phyloP scores from a whole-genome alignment of 495 filamentous ascomycete species.

The Massariosphaeria phaeospora region DNA sequence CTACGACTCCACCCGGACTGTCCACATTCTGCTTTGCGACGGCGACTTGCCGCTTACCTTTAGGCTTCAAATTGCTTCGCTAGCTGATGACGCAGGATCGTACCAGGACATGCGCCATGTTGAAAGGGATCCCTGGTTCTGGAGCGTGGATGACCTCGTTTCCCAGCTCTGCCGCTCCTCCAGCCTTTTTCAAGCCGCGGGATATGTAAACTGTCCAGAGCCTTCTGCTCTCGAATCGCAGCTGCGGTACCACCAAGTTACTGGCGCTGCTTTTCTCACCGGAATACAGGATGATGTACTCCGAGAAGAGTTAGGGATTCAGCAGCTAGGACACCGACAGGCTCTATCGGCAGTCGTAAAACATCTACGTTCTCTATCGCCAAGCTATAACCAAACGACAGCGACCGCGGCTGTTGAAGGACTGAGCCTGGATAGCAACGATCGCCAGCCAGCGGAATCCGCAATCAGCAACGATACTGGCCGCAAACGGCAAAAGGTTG shows the following conservation, averaged over 20 bases:
- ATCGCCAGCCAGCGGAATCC: no score
- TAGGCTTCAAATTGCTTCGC: no score
- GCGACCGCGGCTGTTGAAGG: no score
- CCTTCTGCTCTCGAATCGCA: background rate
- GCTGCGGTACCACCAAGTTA: background rate
- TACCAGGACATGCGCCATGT: background rate
- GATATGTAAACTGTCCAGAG: background rate
- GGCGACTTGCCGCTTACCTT: no score
- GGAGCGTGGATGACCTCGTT: conserved; percentile 33
- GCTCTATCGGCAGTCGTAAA: conserved; percentile 5
- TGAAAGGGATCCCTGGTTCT: conserved; percentile 33
- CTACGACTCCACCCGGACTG: no score
- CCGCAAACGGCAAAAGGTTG: conserved; percentile 43
- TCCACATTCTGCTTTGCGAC: no score
- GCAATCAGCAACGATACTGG: no score
- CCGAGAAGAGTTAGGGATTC: background rate
- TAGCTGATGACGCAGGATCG: background rate
- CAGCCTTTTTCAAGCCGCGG: conserved; percentile 1
- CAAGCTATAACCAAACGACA: background rate
- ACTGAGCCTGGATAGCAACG: no score
- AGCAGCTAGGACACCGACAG: background rate
- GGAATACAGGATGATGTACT: conserved; percentile 5
- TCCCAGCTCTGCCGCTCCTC: conserved; percentile 53
- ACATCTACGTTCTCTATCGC: background rate
- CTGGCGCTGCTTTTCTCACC: conserved; percentile 3